Percentiles rank a stretch among this genome's conserved stretches.
phyloP scores from a whole-genome alignment of 2,329 filamentous ascomycete species.

The Fusarium avenaceum region DNA sequence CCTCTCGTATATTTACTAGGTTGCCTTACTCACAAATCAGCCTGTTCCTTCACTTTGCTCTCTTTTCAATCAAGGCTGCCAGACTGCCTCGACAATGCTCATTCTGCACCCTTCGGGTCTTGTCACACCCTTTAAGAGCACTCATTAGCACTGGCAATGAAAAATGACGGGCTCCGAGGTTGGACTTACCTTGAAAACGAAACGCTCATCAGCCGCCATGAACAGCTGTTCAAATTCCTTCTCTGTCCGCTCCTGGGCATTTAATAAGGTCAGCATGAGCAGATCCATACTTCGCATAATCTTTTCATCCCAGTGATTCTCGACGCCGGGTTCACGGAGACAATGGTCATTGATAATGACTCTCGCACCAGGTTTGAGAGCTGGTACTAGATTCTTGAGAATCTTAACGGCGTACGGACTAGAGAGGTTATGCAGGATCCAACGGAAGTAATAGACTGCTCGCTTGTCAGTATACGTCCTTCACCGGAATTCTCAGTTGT shows the following conservation, averaged over 20 bases:
- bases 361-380: conserved; percentile 67
- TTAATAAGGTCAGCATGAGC: conserved; percentile 65
- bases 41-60: neutral
- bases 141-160: conserved; percentile 15
- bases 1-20: neutral
- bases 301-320: conserved; percentile 62
- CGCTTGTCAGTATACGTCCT: conserved; percentile 24
- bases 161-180: accelerated
- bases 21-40: neutral
- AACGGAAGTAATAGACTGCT: conserved; percentile 69
- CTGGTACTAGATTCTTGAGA: conserved; percentile 64
- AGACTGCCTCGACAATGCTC: conserved; percentile 64
- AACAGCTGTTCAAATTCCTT: conserved; percentile 63
- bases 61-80: conserved; percentile 53
- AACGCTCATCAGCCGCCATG: conserved; percentile 57
- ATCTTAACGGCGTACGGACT: conserved; percentile 66
- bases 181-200: conserved; percentile 57
- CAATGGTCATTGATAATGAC: conserved; percentile 64
- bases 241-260: conserved; percentile 64
- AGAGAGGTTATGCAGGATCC: conserved; percentile 73
- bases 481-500: neutral
- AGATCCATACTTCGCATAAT: conserved; percentile 65
- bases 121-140: conserved; percentile 54
- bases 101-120: conserved; percentile 60
- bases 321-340: conserved; percentile 55